Conservation (phyloP, 306 rosid species). For the Elaeagnus macrophylla region DNA sequence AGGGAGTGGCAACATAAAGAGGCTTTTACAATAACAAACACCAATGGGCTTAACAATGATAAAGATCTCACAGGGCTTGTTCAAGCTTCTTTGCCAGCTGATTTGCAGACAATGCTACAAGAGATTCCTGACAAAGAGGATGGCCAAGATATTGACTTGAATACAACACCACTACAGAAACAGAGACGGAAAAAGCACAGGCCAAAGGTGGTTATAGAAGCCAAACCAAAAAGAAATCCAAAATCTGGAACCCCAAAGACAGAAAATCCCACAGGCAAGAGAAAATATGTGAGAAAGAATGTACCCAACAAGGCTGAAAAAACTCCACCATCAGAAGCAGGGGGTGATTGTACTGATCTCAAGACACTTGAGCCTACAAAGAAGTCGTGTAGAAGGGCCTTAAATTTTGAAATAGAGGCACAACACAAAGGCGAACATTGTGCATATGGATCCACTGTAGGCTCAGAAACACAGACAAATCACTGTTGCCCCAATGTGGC, state of each 20-base stretch:
- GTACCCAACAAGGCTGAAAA: constrained; percentile 19
- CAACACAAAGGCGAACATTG: constrained; percentile 32
- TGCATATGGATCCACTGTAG: constrained; percentile 13
- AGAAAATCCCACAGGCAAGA: constrained; percentile 30
- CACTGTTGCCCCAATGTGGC: neutral
- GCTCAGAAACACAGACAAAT: constrained; percentile 7
- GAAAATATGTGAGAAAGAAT: constrained; percentile 42
- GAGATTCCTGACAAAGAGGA: constrained; percentile 32
- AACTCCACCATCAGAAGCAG: constrained; percentile 23
- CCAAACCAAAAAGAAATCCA: constrained; percentile 40
- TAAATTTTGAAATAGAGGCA: constrained; percentile 34
- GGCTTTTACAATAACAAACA: constrained; percentile 17
- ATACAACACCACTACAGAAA: constrained; percentile 42
- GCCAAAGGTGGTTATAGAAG: constrained; percentile 77
- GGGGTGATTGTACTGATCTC: constrained; percentile 20
- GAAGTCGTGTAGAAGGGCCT: constrained; percentile 42
- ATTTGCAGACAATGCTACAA: constrained; percentile 25
- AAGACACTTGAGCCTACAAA: constrained; percentile 17
- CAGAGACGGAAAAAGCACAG: constrained; percentile 61
- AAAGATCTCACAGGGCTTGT: constrained; percentile 24
- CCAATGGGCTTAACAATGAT: constrained; percentile 17
- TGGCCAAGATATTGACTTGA: constrained; percentile 20
- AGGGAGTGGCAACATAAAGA: constrained; percentile 19
- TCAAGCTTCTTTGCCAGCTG: constrained; percentile 23
- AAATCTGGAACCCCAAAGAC: constrained; percentile 39